Evolutionary conservation across 73 alveolate genomes (phyloP).

Genomic region (Paramecium octaurelia): DNA sequence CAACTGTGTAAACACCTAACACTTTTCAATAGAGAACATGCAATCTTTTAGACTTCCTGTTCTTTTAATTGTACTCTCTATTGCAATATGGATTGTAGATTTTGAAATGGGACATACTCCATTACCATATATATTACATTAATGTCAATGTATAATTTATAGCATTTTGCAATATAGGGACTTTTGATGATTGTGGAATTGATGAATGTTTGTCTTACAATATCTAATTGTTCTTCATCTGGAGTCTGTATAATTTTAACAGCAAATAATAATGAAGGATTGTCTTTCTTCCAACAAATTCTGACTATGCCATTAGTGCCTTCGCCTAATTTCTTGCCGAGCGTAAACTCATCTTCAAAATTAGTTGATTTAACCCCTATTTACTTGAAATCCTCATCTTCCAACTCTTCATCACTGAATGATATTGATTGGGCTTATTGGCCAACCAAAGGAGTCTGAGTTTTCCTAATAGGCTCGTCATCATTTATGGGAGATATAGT

Average conservation of each 20-base stretch:
- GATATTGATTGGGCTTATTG: not conserved
- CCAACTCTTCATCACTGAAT: not conserved
- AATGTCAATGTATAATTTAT: slow-evolving; percentile 8
- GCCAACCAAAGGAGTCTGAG: slow-evolving; percentile 4
- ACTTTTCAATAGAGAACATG: not conserved
- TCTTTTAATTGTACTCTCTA: not conserved
- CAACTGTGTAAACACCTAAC: not conserved
- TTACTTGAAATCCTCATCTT: not conserved
- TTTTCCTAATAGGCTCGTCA: not conserved
- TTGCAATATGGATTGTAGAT: not conserved
- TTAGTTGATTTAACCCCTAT: not conserved
- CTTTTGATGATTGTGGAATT: slow-evolving; percentile 22
- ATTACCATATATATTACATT: slow-evolving; percentile 25
- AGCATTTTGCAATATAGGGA: slow-evolving; percentile 24
- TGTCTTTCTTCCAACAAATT: slow-evolving; percentile 20
- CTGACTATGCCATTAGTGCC: slow-evolving; percentile 34
- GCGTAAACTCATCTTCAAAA: not conserved
- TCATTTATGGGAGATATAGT: not conserved
- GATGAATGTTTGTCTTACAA: not conserved
- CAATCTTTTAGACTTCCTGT: not conserved
- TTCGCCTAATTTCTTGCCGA: slow-evolving; percentile 35
- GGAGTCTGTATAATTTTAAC: slow-evolving; percentile 26
- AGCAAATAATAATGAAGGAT: not conserved
- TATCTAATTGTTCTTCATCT: slow-evolving; percentile 24
- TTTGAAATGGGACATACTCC: slow-evolving; percentile 23